Evolutionary conservation across 495 filamentous ascomycete genomes (phyloP).

Genomic region (Penicillium canariense): DNA sequence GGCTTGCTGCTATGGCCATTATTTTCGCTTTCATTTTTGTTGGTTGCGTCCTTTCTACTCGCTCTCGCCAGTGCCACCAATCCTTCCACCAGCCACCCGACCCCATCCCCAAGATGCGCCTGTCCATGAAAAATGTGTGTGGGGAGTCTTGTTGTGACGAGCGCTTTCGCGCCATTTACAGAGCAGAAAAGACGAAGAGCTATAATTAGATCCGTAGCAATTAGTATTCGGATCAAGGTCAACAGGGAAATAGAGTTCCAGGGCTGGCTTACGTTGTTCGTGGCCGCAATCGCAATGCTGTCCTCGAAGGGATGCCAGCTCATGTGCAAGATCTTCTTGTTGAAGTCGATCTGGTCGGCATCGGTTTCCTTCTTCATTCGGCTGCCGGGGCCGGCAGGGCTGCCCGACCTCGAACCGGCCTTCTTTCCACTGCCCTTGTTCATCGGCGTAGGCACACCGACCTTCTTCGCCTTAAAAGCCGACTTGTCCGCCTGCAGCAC

Average conservation of each 20-base stretch:
- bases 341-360: slow-evolving; percentile 99
- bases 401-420: slow-evolving; percentile 79
- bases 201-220: slow-evolving; percentile 10
- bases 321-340: slow-evolving; percentile 99
- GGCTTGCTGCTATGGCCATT: slow-evolving; percentile 29
- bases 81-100: slow-evolving; percentile 20
- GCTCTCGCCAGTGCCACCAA: slow-evolving; percentile 16
- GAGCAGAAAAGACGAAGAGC: slow-evolving; percentile 98
- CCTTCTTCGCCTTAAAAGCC: slow-evolving; percentile 99
- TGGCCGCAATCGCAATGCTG: slow-evolving; percentile 98
- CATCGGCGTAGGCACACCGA: slow-evolving; percentile 96
- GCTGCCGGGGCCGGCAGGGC: slow-evolving; percentile 85
- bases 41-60: slow-evolving; percentile 15
- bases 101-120: slow-evolving; percentile 26
- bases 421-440: slow-evolving; percentile 82
- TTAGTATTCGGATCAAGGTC: neutral
- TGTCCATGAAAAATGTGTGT: slow-evolving; percentile 29
- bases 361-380: slow-evolving; percentile 99
- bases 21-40: slow-evolving; percentile 18
- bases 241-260: neutral
- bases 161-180: slow-evolving; percentile 52
- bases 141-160: slow-evolving; percentile 10
- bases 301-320: slow-evolving; percentile 99
- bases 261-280: slow-evolving; percentile 81
- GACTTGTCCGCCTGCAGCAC: slow-evolving; percentile 98